Evolutionary conservation across 1,139 yeast species (phyloP).

Genomic region (Scheffersomyces segobiensis): DNA sequence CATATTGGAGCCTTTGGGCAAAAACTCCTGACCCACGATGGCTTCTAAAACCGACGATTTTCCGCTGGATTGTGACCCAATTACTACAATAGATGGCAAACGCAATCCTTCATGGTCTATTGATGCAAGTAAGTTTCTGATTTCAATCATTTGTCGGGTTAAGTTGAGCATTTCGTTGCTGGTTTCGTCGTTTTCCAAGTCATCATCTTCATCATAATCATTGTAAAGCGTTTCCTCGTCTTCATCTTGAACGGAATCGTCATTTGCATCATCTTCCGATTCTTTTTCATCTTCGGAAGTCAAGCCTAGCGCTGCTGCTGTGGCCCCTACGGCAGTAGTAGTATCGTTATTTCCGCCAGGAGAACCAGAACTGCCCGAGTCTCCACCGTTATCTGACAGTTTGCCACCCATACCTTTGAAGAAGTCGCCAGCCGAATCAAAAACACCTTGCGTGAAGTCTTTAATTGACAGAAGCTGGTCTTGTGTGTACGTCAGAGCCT

Average conservation of each 20-base stretch:
- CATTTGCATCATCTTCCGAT: slow-evolving; percentile 13
- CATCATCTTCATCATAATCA: slow-evolving; percentile 41
- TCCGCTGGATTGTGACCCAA: slow-evolving; percentile 97
- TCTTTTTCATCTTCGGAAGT: slow-evolving; percentile 29
- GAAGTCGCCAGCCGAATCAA: slow-evolving; percentile 47
- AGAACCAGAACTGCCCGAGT: slow-evolving; percentile 25
- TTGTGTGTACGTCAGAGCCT: slow-evolving; percentile 70
- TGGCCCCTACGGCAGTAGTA: slow-evolving; percentile 44
- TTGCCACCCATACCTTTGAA: slow-evolving; percentile 24
- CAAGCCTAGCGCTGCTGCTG: slow-evolving; percentile 49
- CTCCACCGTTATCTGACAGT: slow-evolving; percentile 16
- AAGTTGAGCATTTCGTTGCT: slow-evolving; percentile 79
- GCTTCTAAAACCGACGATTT: slow-evolving; percentile 92
- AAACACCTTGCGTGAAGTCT: slow-evolving; percentile 53
- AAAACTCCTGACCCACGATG: slow-evolving; percentile 90
- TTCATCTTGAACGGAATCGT: slow-evolving; percentile 27
- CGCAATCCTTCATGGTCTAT: slow-evolving; percentile 81
- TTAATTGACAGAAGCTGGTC: slow-evolving; percentile 63
- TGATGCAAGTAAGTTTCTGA: slow-evolving; percentile 72
- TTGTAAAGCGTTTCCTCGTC: slow-evolving; percentile 33
- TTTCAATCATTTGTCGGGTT: slow-evolving; percentile 96
- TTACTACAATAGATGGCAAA: slow-evolving; percentile 91
- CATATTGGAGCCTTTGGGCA: slow-evolving; percentile 95
- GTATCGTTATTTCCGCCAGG: slow-evolving; percentile 31
- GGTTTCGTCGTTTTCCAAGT: slow-evolving; percentile 50